These are phyloP conservation scores for Termitomyces sp. DNA, from an alignment of 768 basidiomycete genomes.

Conservation along the genomic window DNA sequence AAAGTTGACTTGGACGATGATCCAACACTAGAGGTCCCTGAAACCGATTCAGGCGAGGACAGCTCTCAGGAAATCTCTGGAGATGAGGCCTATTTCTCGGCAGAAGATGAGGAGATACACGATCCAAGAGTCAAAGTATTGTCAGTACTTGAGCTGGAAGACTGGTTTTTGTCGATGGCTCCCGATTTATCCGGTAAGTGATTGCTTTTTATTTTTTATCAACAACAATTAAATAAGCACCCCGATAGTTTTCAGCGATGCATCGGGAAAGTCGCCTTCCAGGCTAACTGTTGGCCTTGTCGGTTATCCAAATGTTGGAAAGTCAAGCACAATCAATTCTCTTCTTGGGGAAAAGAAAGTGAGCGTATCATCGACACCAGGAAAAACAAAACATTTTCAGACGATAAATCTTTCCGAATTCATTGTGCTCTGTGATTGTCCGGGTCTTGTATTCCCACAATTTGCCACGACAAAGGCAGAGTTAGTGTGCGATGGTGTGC, in stretches of 20 bases:
- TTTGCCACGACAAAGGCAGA: constrained; percentile 97
- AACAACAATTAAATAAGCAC: neutral
- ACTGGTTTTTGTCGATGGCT: constrained; percentile 67
- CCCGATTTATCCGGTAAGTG: constrained; percentile 65
- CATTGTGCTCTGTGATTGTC: constrained; percentile 93
- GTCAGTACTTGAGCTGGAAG: constrained; percentile 84
- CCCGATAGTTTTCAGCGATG: constrained; percentile 54
- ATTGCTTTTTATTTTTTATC: neutral
- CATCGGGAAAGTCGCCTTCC: constrained; percentile 50
- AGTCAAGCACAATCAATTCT: constrained; percentile 97
- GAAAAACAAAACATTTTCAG: constrained; percentile 99
- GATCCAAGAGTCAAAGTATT: constrained; percentile 76
- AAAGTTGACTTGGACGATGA: constrained; percentile 7
- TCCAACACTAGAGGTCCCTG: constrained; percentile 14
- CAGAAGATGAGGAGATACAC: constrained; percentile 52
- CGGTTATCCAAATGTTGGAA: constrained; percentile 98
- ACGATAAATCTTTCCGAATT: constrained; percentile 90
- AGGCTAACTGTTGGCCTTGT: constrained; percentile 87
- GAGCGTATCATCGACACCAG: constrained; percentile 96
- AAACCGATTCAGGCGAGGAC: constrained; percentile 25
- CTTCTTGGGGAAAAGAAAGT: constrained; percentile 96
- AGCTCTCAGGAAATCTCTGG: constrained; percentile 23
- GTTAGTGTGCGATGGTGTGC: constrained; percentile 91
- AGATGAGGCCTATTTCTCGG: constrained; percentile 44
- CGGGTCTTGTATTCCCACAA: constrained; percentile 96